Evolutionary conservation across 1,284 basidiomycete species (phyloP).

Genomic region (Cryptococcus sp.): DNA sequence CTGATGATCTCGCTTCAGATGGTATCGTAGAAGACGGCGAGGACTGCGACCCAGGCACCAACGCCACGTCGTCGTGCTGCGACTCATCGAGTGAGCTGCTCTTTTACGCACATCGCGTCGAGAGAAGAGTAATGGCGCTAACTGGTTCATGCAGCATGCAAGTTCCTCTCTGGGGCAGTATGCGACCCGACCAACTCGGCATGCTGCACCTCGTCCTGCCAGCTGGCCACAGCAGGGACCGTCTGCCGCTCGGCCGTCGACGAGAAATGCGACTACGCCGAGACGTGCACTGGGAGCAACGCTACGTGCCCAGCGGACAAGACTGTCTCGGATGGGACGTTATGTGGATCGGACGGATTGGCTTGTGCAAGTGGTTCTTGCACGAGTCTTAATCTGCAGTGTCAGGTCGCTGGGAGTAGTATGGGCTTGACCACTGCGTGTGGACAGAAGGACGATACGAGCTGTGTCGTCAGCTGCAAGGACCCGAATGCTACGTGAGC

Average conservation of each 20-base stretch:
- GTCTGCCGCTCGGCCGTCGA: conserved; percentile 75
- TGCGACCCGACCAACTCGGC: conserved; percentile 78
- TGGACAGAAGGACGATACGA: conserved; percentile 63
- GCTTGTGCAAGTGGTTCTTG: conserved; percentile 80
- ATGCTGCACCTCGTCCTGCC: conserved; percentile 75
- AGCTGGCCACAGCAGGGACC: conserved; percentile 63
- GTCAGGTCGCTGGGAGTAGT: conserved; percentile 68
- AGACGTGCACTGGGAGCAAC: conserved; percentile 75
- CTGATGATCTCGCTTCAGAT: conserved; percentile 25
- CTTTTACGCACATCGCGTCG: too few species aligned
- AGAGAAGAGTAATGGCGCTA: background rate
- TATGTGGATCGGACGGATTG: conserved; percentile 66
- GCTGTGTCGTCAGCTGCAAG: conserved; percentile 78
- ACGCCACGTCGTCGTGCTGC: conserved; percentile 70
- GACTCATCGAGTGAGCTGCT: conserved; percentile 59
- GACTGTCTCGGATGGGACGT: conserved; percentile 67
- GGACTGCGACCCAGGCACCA: conserved; percentile 82
- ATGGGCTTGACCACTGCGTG: conserved; percentile 71
- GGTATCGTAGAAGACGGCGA: conserved; percentile 63
- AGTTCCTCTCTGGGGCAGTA: conserved; percentile 68
- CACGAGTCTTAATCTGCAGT: conserved; percentile 77
- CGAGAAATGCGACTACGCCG: conserved; percentile 70
- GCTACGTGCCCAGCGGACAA: conserved; percentile 72
- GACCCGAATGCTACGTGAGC: conserved; percentile 60
- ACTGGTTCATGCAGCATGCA: conserved; percentile 60